These are phyloP conservation scores for Ceratobasidium sp. DNA, from an alignment of 1,284 basidiomycete species.

Conservation along the genomic window DNA sequence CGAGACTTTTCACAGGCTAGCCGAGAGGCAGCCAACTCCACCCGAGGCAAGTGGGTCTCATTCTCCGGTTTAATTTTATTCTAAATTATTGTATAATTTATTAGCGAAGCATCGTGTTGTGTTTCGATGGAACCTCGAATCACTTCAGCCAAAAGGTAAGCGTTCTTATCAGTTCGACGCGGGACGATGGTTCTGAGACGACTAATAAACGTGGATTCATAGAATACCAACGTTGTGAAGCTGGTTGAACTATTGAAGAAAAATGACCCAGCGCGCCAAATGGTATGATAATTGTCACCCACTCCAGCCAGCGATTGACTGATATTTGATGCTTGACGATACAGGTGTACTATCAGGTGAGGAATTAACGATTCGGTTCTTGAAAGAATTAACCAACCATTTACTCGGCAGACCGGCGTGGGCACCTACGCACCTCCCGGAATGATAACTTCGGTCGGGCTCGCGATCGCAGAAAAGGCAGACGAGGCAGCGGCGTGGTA, in stretches of 20 bases:
- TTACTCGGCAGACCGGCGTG: slow-evolving; percentile 45
- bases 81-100: not conserved
- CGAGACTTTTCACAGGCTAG: slow-evolving; percentile 17
- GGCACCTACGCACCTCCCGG: slow-evolving; percentile 45
- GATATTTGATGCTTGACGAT: not conserved
- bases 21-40: not conserved
- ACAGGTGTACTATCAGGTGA: slow-evolving; percentile 28
- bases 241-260: slow-evolving; percentile 47
- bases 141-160: slow-evolving; percentile 43
- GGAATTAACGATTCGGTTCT: not conserved
- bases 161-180: not conserved
- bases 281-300: slow-evolving; percentile 1
- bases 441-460: slow-evolving; percentile 11
- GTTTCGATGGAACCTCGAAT: slow-evolving; percentile 50
- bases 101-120: slow-evolving; percentile 47
- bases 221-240: slow-evolving; percentile 42
- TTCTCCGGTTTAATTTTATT: not conserved
- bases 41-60: not conserved
- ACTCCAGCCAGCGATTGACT: not conserved
- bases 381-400: not conserved
- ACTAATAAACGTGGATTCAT: not conserved
- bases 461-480: slow-evolving; percentile 15
- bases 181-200: not conserved
- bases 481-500: slow-evolving; percentile 42
- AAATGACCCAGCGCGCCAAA: slow-evolving; percentile 43